A percentile compares a stretch with the other conserved stretches of the same genome.
These are phyloP conservation scores for Euphorbia pulcherrima DNA, from an alignment of 345 rosid genomes.

Conservation along the genomic window DNA sequence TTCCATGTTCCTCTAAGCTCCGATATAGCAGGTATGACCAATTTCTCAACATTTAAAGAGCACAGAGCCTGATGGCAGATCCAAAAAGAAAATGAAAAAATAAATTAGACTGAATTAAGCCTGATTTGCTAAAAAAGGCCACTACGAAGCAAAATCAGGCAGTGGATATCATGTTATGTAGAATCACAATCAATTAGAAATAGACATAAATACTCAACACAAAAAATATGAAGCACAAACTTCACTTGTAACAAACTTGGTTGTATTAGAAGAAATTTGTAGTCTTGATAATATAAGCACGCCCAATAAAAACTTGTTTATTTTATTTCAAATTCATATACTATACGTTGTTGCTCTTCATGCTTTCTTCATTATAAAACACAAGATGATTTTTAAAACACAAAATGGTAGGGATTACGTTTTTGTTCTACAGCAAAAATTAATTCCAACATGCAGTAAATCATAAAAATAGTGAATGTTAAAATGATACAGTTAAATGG, in stretches of 20 bases:
- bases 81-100: slow-evolving; percentile 7
- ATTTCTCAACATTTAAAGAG: slow-evolving; percentile 63
- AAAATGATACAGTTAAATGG: too few species aligned
- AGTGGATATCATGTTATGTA: background rate
- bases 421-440: too few species aligned
- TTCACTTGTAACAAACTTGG: too few species aligned
- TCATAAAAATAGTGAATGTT: too few species aligned
- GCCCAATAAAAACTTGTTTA: background rate
- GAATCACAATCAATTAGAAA: too few species aligned
- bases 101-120: slow-evolving; percentile 2
- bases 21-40: slow-evolving; percentile 90
- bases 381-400: background rate
- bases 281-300: background rate
- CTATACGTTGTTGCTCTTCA: background rate
- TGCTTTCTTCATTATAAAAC: background rate
- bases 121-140: background rate
- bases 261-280: background rate
- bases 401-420: background rate
- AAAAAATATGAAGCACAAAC: background rate
- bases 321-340: background rate
- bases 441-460: too few species aligned
- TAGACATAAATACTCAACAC: background rate
- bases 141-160: background rate
- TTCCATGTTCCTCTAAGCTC: slow-evolving; percentile 88
- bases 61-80: slow-evolving; percentile 53